Conservation (phyloP, 139 green algal genomes). For the Coccomyxa sp. region DNA sequence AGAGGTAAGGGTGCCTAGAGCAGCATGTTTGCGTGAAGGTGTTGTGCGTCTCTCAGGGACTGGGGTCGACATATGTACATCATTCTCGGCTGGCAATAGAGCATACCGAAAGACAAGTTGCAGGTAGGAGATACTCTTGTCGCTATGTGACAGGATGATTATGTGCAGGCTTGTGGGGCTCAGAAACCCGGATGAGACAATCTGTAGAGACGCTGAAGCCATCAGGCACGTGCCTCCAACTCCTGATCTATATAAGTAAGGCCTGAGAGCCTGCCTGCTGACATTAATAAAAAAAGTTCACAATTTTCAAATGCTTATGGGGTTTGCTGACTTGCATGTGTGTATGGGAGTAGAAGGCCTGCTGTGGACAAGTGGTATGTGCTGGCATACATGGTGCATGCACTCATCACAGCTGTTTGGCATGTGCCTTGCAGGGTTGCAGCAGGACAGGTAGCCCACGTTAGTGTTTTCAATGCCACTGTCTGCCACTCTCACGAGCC, state of each 20-base stretch:
- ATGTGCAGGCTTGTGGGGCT: neutral
- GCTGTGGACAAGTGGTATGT: no score
- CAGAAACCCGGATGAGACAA: neutral
- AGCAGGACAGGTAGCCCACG: neutral
- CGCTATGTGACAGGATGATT: neutral
- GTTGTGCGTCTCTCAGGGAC: neutral
- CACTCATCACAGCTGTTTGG: no score
- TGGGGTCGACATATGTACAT: neutral
- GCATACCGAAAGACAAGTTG: neutral
- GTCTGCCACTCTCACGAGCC: neutral
- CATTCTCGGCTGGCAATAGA: neutral
- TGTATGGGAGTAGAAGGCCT: no score
- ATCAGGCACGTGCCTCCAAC: no score
- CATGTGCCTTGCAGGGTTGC: no score
- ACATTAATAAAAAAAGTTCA: no score
- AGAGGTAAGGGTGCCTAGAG: neutral
- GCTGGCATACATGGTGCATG: no score
- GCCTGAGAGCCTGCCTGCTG: no score
- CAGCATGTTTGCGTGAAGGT: neutral
- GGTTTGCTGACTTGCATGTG: no score
- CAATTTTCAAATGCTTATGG: no score
- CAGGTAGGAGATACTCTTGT: neutral
- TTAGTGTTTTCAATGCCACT: neutral
- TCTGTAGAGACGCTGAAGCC: neutral
- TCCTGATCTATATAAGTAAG: no score